These are phyloP conservation scores for Sungouiella thailandica DNA, from an alignment of 805 yeast genomes.

Conservation along the genomic window DNA sequence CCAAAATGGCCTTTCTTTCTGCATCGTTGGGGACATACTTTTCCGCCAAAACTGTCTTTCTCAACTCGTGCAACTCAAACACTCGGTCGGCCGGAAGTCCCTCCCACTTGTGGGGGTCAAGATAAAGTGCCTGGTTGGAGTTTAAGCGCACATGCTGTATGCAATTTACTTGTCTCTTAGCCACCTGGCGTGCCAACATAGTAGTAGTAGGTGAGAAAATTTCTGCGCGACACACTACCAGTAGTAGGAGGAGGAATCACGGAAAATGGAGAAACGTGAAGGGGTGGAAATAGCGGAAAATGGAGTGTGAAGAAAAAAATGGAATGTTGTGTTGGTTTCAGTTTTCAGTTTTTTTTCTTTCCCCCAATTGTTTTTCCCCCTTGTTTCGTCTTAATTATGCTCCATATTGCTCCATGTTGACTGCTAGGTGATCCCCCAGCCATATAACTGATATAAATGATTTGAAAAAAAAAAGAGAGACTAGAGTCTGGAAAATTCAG, in stretches of 20 bases:
- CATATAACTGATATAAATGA: too few species aligned
- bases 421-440: too few species aligned
- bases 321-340: neutral
- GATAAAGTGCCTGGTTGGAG: slow-evolving; percentile 32
- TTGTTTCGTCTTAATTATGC: too few species aligned
- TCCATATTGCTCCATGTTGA: too few species aligned
- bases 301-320: neutral
- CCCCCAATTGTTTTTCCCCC: neutral
- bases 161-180: neutral
- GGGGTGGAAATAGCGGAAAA: too few species aligned
- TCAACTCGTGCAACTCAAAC: slow-evolving; percentile 53
- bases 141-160: slow-evolving; percentile 5
- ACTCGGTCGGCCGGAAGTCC: slow-evolving; percentile 62
- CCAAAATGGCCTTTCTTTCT: slow-evolving; percentile 53
- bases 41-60: slow-evolving; percentile 52
- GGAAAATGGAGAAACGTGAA: too few species aligned
- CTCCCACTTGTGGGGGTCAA: slow-evolving; percentile 67
- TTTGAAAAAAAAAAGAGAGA: too few species aligned
- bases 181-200: slow-evolving; percentile 1
- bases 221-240: slow-evolving; percentile 3
- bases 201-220: neutral
- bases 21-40: slow-evolving; percentile 58
- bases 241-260: too few species aligned
- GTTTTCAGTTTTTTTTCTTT: neutral
- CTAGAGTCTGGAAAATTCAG: too few species aligned